Conservation (phyloP, 805 yeast species). For the Nakazawaea ernobii region DNA sequence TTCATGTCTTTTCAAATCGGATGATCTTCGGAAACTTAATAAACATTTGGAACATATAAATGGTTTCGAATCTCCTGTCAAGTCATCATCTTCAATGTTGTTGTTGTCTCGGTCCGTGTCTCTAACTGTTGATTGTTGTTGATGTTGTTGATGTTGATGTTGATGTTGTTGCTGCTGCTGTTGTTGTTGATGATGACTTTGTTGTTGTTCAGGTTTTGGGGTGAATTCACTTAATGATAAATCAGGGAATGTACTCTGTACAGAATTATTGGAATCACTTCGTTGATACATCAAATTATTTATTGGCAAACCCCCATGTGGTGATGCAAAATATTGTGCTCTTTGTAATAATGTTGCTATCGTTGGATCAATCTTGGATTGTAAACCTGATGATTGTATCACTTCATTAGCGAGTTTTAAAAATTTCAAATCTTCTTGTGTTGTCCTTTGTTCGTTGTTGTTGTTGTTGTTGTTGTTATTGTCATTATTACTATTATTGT, state of each 20-base stretch:
- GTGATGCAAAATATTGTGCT: conserved; percentile 52
- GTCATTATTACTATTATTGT: neutral
- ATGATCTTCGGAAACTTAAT: conserved; percentile 58
- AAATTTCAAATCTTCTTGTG: conserved; percentile 49
- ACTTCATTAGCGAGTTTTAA: conserved; percentile 59
- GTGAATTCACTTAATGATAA: conserved; percentile 33
- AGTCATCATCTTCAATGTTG: neutral
- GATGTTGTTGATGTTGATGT: neutral
- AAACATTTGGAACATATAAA: conserved; percentile 57
- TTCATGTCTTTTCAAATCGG: conserved; percentile 70
- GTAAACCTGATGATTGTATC: conserved; percentile 44
- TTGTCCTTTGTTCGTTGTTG: conserved; percentile 8
- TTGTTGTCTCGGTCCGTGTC: neutral
- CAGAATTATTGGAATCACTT: neutral
- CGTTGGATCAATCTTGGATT: conserved; percentile 53
- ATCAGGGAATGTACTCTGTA: conserved; percentile 32
- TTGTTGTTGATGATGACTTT: neutral
- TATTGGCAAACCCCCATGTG: conserved; percentile 48
- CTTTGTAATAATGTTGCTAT: conserved; percentile 52
- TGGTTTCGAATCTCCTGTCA: conserved; percentile 25
- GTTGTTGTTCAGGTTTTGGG: neutral
- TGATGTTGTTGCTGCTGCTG: conserved; percentile 12
- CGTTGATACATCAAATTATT: conserved; percentile 1
- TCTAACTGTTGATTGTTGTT: neutral
- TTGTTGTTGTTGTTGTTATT: neutral